Evolutionary conservation across 768 basidiomycete species (phyloP).

Genomic region (Trametes sanguinea): DNA sequence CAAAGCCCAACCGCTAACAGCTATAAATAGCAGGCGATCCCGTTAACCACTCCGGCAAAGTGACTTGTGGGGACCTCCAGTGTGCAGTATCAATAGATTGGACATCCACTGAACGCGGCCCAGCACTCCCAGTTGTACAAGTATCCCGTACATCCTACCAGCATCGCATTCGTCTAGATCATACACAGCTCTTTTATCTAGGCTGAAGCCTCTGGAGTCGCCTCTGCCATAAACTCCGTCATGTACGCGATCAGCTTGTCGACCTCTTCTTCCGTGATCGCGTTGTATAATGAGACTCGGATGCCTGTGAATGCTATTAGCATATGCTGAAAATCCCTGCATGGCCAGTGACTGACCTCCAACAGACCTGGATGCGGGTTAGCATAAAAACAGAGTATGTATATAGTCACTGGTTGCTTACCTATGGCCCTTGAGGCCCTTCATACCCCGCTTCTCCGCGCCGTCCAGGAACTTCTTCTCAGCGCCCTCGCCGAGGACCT

Average conservation of each 20-base stretch:
- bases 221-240: conserved; percentile 28
- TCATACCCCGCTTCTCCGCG: conserved; percentile 79
- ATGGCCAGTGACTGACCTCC: conserved; percentile 35
- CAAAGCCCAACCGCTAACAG: conserved; percentile 58
- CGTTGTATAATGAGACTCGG: conserved; percentile 60
- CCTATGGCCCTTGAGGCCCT: conserved; percentile 91
- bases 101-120: no score
- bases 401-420: conserved; percentile 39
- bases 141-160: neutral
- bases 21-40: conserved; percentile 45
- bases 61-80: conserved; percentile 43
- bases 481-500: conserved; percentile 67
- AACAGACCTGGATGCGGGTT: conserved; percentile 35
- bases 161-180: no score
- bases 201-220: neutral
- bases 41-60: conserved; percentile 95
- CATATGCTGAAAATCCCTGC: no score
- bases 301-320: conserved; percentile 41
- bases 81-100: no score
- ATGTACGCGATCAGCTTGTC: conserved; percentile 36
- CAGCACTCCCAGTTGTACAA: no score
- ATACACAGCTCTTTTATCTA: neutral
- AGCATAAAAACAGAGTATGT: neutral
- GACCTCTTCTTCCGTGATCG: conserved; percentile 52
- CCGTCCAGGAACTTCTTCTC: conserved; percentile 78